Percentiles rank a stretch among this genome's conserved stretches.
Evolutionary conservation across 805 yeast genomes (phyloP).

Genomic region (Ogataea pini): DNA sequence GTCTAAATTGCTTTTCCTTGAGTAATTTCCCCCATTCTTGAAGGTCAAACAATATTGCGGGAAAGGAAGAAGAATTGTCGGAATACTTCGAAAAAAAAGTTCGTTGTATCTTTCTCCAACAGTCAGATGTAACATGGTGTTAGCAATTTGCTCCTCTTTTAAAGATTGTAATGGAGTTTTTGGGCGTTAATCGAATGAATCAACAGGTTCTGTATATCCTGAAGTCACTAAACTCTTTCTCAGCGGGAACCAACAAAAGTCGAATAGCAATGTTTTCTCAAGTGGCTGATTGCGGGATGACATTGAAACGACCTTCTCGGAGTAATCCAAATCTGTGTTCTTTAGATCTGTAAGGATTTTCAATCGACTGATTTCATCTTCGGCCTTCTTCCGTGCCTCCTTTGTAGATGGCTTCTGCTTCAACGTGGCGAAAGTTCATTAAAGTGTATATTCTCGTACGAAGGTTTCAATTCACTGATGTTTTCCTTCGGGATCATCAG

Average conservation of each 20-base stretch:
- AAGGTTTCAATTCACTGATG: no score
- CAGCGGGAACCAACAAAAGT: not conserved
- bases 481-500: no score
- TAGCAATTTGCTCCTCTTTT: not conserved
- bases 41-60: not conserved
- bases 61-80: not conserved
- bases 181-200: not conserved
- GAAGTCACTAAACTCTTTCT: not conserved
- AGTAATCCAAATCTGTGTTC: not conserved
- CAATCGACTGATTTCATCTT: no score
- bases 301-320: not conserved
- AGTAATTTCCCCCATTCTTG: not conserved
- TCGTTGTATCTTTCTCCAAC: not conserved
- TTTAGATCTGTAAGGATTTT: no score
- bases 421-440: no score
- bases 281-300: not conserved
- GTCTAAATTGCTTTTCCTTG: not conserved
- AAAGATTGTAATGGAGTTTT: not conserved
- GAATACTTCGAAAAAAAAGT: not conserved
- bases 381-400: no score
- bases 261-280: not conserved
- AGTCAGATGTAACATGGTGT: not conserved
- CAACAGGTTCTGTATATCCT: not conserved
- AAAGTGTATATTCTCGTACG: no score
- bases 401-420: no score